Evolutionary conservation across 306 rosid genomes (phyloP), one percentile per base, ranked within the genome.

Genomic region (Comarum palustre): DNA sequence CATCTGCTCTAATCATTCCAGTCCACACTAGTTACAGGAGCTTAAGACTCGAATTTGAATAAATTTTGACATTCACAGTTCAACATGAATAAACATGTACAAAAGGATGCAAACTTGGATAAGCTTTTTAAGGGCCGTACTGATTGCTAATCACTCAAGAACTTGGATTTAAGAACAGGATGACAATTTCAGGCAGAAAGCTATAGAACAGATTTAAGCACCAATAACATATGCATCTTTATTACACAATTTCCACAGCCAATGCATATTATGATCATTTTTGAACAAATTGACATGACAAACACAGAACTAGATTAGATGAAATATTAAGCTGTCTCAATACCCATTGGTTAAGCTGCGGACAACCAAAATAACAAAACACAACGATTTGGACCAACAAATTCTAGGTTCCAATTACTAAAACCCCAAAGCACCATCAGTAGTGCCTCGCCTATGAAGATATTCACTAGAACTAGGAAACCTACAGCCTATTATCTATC

Each of bases 261-360:
- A 42, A 42, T 22, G 71, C 64, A 41, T 2, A 34, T 2, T 1
- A 24, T 5, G 4, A 8, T 12, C 0, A 32, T 3, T 20, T 4
- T 4, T 0, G n/a, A 34, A 11, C 61, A 46, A 50, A 71, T 14
- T 6, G 22, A 14, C 36, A 69, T 32, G 34, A 13, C 76, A 74
- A 52, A 54, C 80, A 63, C 80, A 63, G 25, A 2, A 76, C 84
- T 58, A 75, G 57, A 87, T 79, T 83, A 88, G 87, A 84, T 57
- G 83, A 81, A 78, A 86, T 78, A 73, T 0, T 9, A 72, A 27
- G 79, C 73, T 38, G 17, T 82, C 78, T 84, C 83, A 75, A 58
- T 60, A 79, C 80, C 76, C 78, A 75, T 80, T 0, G 34, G 75
- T 41, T 83, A 50, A 83, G 90, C 96, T 77, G 89, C 91, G 74